Conservation (phyloP, 1,284 basidiomycete genomes). For the Austroboletus rostrupii region DNA sequence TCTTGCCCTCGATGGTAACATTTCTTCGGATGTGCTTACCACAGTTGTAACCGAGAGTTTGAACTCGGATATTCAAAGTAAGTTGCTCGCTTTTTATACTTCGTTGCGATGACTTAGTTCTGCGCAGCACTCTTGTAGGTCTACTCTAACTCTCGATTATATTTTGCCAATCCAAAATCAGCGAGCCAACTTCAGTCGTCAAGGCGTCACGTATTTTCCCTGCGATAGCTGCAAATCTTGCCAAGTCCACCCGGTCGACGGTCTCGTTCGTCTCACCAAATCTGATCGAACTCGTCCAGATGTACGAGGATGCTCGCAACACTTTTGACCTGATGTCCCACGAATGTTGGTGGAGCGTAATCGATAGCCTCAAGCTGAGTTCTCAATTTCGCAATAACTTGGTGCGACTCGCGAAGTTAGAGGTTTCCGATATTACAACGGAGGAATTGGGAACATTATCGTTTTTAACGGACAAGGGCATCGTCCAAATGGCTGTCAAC, state of each 20-base stretch:
- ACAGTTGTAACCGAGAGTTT: conserved; percentile 50
- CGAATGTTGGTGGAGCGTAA: conserved; percentile 58
- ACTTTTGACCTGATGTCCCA: conserved; percentile 50
- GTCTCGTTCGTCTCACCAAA: conserved; percentile 79
- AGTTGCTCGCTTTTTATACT: conserved; percentile 21
- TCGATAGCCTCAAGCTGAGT: conserved; percentile 61
- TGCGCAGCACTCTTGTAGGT: conserved; percentile 59
- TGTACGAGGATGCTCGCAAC: conserved; percentile 53
- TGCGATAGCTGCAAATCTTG: conserved; percentile 45
- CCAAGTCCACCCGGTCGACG: conserved; percentile 35
- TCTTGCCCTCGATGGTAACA: conserved; percentile 83
- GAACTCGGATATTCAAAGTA: conserved; percentile 49
- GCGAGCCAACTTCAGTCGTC: conserved; percentile 83
- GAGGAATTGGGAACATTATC: conserved; percentile 46
- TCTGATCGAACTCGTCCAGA: conserved; percentile 64
- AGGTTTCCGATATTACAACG: conserved; percentile 37
- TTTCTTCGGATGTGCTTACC: conserved; percentile 53
- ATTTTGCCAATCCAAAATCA: conserved; percentile 26
- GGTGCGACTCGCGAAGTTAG: conserved; percentile 50
- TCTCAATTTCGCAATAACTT: conserved; percentile 63
- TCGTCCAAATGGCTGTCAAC: conserved; percentile 75
- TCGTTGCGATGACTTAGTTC: conserved; percentile 6
- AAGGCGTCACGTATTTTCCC: conserved; percentile 75
- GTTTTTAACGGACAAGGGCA: conserved; percentile 65
- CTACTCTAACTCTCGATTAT: neutral